Evolutionary conservation across 352 stramenopile genomes (phyloP), one percentile per base, ranked within the genome.

Genomic region (Pythium apleroticum): DNA sequence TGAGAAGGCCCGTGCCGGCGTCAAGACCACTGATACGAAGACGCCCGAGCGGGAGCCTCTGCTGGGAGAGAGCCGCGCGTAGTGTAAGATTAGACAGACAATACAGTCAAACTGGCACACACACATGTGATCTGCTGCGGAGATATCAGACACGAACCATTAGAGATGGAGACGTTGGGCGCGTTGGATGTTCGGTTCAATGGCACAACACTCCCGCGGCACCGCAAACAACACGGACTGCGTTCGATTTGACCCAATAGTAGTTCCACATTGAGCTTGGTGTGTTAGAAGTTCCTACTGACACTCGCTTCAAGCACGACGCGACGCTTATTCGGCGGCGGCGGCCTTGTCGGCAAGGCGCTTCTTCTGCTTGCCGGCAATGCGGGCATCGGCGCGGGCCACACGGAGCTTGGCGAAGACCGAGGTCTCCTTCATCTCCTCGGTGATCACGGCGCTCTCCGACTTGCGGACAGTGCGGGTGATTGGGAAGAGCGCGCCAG

Each of bases 291-390:
- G 68, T 74, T 74, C 68, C 68, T 72, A 72, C 62, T 67, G 56
- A 72, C 55, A 66, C 48, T 65, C 43, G 52, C 52, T 53, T 59
- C 50, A 46, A 55, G 45, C 35, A 35, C 28, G 35, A 48, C 59
- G 37, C 60, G 58, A 66, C 59, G 69, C 74, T 90, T 93, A 91
- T 74, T 95, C 85, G 66, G 90, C 88, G 71, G 80, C 80, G 33
- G 80, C 76, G 62, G 86, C 84, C 85, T 96, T 96, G 77, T 96
- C 86, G 49, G 83, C 86, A 63, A 93, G 75, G 77, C 86, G 87
- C 85, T 96, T 96, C 74, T 89, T 87, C 78, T 92, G 86, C 82
- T 94, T 93, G 71, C 88, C 88, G 67, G 79, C 81, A 65, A 94
- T 91, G 73, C 88, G 88, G 55, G 89, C 87, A 74, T 96, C 85